phyloP scores from a whole-genome alignment of 2,329 filamentous ascomycete species.

The Pseudogymnoascus sp. region DNA sequence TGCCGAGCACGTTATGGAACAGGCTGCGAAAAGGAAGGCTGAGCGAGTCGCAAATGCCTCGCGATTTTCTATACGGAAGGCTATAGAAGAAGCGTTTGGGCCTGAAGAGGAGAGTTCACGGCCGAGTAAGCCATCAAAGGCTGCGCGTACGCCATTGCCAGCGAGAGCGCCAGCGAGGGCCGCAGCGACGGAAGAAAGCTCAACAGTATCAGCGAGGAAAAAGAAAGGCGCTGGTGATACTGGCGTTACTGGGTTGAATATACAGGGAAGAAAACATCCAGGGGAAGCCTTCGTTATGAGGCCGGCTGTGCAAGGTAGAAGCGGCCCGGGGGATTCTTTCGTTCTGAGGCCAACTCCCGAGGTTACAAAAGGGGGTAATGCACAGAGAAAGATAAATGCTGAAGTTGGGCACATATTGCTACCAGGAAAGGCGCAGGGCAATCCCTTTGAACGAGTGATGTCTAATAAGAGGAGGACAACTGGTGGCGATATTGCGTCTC shows the following conservation, averaged over 20 bases:
- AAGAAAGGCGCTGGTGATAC: not conserved
- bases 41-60: not conserved
- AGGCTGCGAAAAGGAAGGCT: not conserved
- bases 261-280: not conserved
- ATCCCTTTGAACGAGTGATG: not conserved
- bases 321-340: not conserved
- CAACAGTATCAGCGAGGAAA: not conserved
- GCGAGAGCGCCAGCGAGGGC: not conserved
- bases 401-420: not conserved
- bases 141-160: not conserved
- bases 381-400: not conserved
- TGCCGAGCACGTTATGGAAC: not conserved
- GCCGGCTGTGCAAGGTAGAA: not conserved
- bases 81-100: not conserved
- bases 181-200: not conserved
- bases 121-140: not conserved
- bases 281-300: not conserved
- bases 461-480: not conserved
- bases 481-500: not conserved
- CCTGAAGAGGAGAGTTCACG: not conserved
- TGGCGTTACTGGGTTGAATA: not conserved
- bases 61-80: not conserved
- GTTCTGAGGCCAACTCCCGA: not conserved
- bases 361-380: not conserved
- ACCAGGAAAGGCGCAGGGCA: not conserved